Evolutionary conservation across 2,329 filamentous ascomycete species (phyloP).

Genomic region (Ascochyta rabiei): DNA sequence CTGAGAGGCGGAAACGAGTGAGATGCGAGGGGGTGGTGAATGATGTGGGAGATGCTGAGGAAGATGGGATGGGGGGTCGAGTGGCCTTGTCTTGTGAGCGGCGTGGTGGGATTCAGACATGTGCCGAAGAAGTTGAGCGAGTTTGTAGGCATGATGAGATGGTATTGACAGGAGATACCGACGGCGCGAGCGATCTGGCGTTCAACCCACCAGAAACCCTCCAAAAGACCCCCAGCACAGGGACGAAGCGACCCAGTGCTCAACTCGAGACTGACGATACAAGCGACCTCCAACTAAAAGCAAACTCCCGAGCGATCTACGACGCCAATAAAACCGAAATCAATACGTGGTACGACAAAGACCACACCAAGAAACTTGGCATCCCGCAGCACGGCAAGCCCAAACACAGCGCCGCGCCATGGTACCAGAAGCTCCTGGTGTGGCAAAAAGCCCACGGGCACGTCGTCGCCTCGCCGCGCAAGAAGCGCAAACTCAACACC

Average conservation of each 20-base stretch:
- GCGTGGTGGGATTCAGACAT: no score
- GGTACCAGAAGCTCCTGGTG: background rate
- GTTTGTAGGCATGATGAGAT: no score
- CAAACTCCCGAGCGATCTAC: background rate
- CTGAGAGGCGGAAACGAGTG: no score
- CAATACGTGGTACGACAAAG: constrained; percentile 2
- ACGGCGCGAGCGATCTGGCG: no score
- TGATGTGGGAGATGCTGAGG: no score
- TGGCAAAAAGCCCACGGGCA: background rate
- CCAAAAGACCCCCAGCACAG: no score
- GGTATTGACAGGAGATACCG: no score
- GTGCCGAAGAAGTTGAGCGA: no score
- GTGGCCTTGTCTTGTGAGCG: no score
- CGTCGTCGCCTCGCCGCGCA: background rate
- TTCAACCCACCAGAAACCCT: no score
- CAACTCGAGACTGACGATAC: background rate
- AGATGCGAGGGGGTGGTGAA: no score
- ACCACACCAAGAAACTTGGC: background rate
- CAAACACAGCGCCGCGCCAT: background rate
- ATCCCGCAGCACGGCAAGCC: background rate
- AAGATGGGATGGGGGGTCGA: no score
- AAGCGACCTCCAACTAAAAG: background rate
- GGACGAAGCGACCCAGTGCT: background rate
- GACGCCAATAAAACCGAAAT: background rate
- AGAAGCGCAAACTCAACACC: background rate